These are phyloP conservation scores for Datisca glomerata DNA, from an alignment of 306 rosid genomes.

Conservation along the genomic window DNA sequence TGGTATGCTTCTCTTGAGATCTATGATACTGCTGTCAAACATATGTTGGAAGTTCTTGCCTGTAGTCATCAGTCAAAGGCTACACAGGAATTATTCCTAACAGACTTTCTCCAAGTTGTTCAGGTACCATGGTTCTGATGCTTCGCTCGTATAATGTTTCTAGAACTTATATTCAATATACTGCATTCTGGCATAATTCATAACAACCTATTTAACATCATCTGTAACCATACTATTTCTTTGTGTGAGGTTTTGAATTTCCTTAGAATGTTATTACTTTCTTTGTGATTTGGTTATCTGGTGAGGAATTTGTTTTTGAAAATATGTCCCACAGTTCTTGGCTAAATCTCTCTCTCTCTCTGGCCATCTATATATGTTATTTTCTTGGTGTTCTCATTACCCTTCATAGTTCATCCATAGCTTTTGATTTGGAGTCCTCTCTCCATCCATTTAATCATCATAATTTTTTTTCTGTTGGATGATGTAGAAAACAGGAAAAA, in stretches of 20 bases:
- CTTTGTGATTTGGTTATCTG: too few relatives aligned
- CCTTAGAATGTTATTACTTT: too few relatives aligned
- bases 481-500: constrained; percentile 66
- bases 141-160: background rate
- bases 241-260: too few relatives aligned
- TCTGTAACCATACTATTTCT: too few relatives aligned
- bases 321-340: too few relatives aligned
- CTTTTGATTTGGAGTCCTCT: background rate
- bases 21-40: constrained; percentile 75
- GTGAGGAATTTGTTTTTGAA: too few relatives aligned
- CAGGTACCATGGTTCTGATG: constrained; percentile 40
- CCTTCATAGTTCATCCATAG: too few relatives aligned
- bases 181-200: too few relatives aligned
- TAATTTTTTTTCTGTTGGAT: constrained; percentile 1
- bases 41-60: constrained; percentile 70
- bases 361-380: too few relatives aligned
- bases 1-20: constrained; percentile 93
- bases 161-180: background rate
- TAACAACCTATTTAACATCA: too few relatives aligned
- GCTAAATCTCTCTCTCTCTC: too few relatives aligned
- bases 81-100: constrained; percentile 66
- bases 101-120: constrained; percentile 68
- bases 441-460: background rate
- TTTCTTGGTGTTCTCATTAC: too few relatives aligned
- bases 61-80: constrained; percentile 94